A percentile compares a stretch with the other conserved stretches of the same genome.
Evolutionary conservation across 139 green algal genomes (phyloP).

Genomic region (Penium margaritaceum): DNA sequence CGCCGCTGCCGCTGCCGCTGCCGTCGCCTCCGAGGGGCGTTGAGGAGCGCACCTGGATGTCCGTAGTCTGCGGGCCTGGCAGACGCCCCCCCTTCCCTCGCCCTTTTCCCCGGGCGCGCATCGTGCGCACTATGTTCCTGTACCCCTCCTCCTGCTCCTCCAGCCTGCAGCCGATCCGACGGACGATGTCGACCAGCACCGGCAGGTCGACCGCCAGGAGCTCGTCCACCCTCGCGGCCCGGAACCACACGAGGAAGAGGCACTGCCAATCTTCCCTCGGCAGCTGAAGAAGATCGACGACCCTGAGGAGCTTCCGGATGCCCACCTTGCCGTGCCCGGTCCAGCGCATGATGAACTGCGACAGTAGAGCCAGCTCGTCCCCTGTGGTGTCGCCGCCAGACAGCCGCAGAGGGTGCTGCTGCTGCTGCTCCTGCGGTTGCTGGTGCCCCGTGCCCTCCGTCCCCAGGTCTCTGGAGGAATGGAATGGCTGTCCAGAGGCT

Average conservation of each 20-base stretch:
- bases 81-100: too few species aligned
- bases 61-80: too few species aligned
- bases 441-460: neutral
- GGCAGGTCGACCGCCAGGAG: conserved; percentile 12
- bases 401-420: neutral
- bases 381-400: neutral
- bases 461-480: too few species aligned
- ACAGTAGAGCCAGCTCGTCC: neutral
- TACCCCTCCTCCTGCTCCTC: neutral
- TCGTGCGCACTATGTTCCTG: neutral
- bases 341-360: conserved; percentile 5
- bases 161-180: conserved; percentile 3
- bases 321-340: neutral
- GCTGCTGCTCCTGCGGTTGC: neutral
- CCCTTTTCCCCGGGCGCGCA: too few species aligned
- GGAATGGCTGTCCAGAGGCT: too few species aligned
- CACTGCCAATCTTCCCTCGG: conserved; percentile 26
- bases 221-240: neutral
- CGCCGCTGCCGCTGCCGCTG: too few species aligned
- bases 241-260: conserved; percentile 26
- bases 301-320: conserved; percentile 4
- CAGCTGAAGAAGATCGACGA: conserved; percentile 23
- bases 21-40: too few species aligned
- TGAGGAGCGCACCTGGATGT: too few species aligned
- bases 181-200: conserved; percentile 2